These are phyloP conservation scores for Teratosphaeria viscida DNA, from an alignment of 2,329 filamentous ascomycete species.

Conservation along the genomic window DNA sequence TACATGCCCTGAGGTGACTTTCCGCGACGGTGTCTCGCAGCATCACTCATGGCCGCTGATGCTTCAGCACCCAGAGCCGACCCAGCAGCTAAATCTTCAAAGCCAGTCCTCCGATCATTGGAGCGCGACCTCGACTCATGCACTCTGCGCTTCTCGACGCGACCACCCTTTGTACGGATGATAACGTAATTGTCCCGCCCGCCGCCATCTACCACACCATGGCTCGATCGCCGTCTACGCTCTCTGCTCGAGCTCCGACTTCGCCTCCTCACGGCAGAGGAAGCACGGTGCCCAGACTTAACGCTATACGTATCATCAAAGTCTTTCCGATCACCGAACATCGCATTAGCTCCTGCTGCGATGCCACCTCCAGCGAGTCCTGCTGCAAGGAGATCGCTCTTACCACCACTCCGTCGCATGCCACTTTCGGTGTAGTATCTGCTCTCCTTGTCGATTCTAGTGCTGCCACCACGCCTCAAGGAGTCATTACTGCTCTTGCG, in stretches of 20 bases:
- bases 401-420: conserved; percentile 30
- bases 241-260: conserved; percentile 24
- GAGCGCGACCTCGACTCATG: conserved; percentile 21
- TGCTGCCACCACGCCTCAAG: conserved; percentile 15
- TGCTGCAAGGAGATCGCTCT: conserved; percentile 42
- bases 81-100: conserved; percentile 13
- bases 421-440: conserved; percentile 46
- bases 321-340: conserved; percentile 42
- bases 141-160: conserved; percentile 16
- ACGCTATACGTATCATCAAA: conserved; percentile 53
- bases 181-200: conserved; percentile 15
- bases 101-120: conserved; percentile 28
- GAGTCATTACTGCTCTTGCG: conserved; percentile 25
- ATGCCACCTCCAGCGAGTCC: conserved; percentile 45
- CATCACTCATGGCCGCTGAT: conserved; percentile 8
- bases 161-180: conserved; percentile 22
- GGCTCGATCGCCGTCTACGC: conserved; percentile 19
- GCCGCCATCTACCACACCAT: conserved; percentile 13
- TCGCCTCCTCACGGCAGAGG: conserved; percentile 23
- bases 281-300: conserved; percentile 40
- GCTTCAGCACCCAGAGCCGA: conserved; percentile 15
- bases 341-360: conserved; percentile 41
- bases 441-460: conserved; percentile 49
- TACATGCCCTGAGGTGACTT: conserved; percentile 10
- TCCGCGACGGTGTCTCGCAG: conserved; percentile 8